A percentile compares a stretch with the other conserved stretches of the same genome.
phyloP scores from a whole-genome alignment of 2,329 filamentous ascomycete species.

The Diaporthe amygdali region DNA sequence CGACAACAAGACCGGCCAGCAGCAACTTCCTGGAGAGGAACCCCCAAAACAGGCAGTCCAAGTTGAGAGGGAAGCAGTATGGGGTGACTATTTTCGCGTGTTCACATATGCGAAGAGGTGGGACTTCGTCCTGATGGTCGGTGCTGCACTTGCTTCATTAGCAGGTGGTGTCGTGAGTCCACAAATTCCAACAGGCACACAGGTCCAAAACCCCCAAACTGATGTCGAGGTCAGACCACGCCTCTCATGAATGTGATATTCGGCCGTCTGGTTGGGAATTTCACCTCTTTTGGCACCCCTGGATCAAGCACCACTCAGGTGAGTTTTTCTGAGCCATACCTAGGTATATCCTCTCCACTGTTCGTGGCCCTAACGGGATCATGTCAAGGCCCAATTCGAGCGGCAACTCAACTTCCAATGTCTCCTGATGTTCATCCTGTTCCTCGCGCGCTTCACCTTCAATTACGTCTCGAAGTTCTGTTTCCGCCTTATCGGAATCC shows the following conservation, averaged over 20 bases:
- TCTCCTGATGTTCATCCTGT: constrained; percentile 19
- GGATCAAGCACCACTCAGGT: constrained; percentile 9
- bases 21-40: not conserved
- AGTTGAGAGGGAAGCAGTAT: constrained; percentile 18
- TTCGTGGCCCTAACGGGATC: not conserved
- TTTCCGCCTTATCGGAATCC: constrained; percentile 67
- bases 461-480: constrained; percentile 48
- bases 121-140: constrained; percentile 53
- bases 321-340: not conserved
- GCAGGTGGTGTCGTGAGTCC: constrained; percentile 50
- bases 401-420: not conserved
- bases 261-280: constrained; percentile 54
- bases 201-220: not conserved
- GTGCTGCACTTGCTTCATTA: constrained; percentile 54
- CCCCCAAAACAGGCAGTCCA: not conserved
- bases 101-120: constrained; percentile 59
- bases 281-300: constrained; percentile 40
- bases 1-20: not conserved
- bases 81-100: constrained; percentile 33
- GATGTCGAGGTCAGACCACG: constrained; percentile 43
- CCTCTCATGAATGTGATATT: constrained; percentile 67
- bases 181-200: not conserved
- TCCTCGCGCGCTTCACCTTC: constrained; percentile 8
- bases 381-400: not conserved
- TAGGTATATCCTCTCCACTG: not conserved